Evolutionary conservation across 306 rosid genomes (phyloP), one percentile per base, ranked within the genome.

Genomic region (Fragaria nilgerrensis): DNA sequence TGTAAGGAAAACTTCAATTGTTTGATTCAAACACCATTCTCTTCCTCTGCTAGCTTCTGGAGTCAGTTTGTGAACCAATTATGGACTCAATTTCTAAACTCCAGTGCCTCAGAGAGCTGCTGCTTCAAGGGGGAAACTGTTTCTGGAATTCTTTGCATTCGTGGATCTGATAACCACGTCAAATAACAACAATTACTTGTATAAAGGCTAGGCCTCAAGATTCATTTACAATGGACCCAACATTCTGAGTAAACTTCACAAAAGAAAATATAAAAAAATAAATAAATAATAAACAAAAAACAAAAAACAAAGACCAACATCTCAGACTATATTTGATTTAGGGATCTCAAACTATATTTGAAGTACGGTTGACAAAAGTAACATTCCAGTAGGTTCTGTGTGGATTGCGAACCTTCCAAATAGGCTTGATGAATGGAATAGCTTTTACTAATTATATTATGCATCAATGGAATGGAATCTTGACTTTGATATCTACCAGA

Each of bases 61-160:
- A 23, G 75, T 55, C 82, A 44, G 75, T 78, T 66, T 58, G 78
- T 72, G 80, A 82, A 79, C 78, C 68, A 75, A 79, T 81, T 29
- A 70, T 29, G 90, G 84, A 72, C 74, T 86, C 68, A 82, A 81
- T 83, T 86, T 77, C 75, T 85, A 32, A 78, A 79, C 75, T 89
- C 95, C 58, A 84, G 49, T 68, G 87, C 89, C 85, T 90, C 95
- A 25, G 88, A 83, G 78, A 89, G 93, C 88, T 95, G 95, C 87
- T 88, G 92, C 80, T 86, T 87, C 85, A 90, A 82, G 82, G 93
- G 85, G 72, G 87, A 81, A 55, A 95, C 77, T 19, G 86, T 83
- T 84, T 92, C 75, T 90, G 92, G 84, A 90, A 78, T 75, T 73
- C 89, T 85, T 92, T 89, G 74, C 94, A 90, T 83, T 89, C 97